These are phyloP conservation scores for Xylaria telfairii DNA, from an alignment of 495 filamentous ascomycete genomes.

Conservation along the genomic window DNA sequence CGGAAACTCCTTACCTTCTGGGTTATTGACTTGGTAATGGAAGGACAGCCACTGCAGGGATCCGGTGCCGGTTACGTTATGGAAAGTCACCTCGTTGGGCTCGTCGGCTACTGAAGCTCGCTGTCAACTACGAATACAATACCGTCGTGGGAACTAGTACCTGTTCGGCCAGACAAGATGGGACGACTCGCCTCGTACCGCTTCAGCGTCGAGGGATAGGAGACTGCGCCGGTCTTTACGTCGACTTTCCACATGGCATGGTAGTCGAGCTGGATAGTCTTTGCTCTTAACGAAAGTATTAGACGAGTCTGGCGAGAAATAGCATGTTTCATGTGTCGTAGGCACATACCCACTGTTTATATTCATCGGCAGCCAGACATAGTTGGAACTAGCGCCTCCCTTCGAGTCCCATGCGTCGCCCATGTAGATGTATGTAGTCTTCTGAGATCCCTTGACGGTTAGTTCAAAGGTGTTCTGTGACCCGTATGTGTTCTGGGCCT, in stretches of 20 bases:
- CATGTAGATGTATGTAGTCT: conserved; percentile 53
- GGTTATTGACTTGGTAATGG: conserved; percentile 45
- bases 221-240: conserved; percentile 47
- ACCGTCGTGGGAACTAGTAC: conserved; percentile 22
- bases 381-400: conserved; percentile 47
- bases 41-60: conserved; percentile 49
- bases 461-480: conserved; percentile 55
- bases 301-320: not conserved
- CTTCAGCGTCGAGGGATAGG: conserved; percentile 39
- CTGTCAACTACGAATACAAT: conserved; percentile 17
- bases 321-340: not conserved
- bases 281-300: conserved; percentile 24
- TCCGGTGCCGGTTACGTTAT: conserved; percentile 49
- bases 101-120: conserved; percentile 3
- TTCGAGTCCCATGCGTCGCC: conserved; percentile 53
- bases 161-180: conserved; percentile 33
- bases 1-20: conserved; percentile 34
- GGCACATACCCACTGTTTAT: conserved; percentile 41
- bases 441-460: conserved; percentile 46
- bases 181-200: conserved; percentile 41
- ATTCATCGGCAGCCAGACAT: conserved; percentile 49
- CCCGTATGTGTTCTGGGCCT: conserved; percentile 50
- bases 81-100: conserved; percentile 43
- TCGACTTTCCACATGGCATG: conserved; percentile 55
- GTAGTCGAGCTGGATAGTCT: conserved; percentile 47